Conservation (phyloP, 2,329 filamentous ascomycete species). For the Coleophoma eucalyptorum region DNA sequence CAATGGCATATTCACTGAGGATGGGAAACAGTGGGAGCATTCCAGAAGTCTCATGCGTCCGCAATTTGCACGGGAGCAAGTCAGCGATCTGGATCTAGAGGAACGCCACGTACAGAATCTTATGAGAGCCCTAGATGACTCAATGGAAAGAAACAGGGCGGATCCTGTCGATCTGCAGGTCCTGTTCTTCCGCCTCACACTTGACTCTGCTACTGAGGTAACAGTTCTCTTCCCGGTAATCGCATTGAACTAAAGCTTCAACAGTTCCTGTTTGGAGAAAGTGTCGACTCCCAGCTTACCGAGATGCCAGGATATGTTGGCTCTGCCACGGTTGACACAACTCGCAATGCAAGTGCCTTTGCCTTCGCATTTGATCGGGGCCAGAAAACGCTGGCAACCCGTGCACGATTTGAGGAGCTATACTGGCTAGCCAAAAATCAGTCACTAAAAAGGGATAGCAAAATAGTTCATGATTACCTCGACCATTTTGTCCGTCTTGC, state of each 20-base stretch:
- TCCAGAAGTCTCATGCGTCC: constrained; percentile 45
- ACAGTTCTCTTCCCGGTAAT: neutral
- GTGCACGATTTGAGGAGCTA: constrained; percentile 10
- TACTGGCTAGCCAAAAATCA: constrained; percentile 27
- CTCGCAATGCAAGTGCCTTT: constrained; percentile 31
- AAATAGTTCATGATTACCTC: constrained; percentile 38
- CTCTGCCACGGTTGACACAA: neutral
- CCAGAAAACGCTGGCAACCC: constrained; percentile 22
- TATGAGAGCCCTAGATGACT: constrained; percentile 55
- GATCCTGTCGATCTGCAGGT: constrained; percentile 54
- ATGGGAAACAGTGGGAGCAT: constrained; percentile 25
- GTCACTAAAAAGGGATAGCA: constrained; percentile 18
- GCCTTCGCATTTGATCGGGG: constrained; percentile 43
- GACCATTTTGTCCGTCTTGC: constrained; percentile 41
- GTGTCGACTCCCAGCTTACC: constrained; percentile 36
- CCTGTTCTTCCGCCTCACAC: constrained; percentile 56
- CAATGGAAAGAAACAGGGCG: constrained; percentile 48
- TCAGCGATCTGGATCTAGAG: constrained; percentile 66
- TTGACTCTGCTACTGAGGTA: constrained; percentile 48
- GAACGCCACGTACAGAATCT: constrained; percentile 61
- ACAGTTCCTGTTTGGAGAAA: constrained; percentile 51
- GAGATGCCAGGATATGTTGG: constrained; percentile 3
- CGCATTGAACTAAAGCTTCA: neutral
- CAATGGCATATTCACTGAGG: constrained; percentile 26
- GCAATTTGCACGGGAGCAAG: constrained; percentile 49